Evolutionary conservation across 1,284 basidiomycete species (phyloP), one percentile per base, ranked within the genome.

Genomic region (Laetiporus sulphureus): DNA sequence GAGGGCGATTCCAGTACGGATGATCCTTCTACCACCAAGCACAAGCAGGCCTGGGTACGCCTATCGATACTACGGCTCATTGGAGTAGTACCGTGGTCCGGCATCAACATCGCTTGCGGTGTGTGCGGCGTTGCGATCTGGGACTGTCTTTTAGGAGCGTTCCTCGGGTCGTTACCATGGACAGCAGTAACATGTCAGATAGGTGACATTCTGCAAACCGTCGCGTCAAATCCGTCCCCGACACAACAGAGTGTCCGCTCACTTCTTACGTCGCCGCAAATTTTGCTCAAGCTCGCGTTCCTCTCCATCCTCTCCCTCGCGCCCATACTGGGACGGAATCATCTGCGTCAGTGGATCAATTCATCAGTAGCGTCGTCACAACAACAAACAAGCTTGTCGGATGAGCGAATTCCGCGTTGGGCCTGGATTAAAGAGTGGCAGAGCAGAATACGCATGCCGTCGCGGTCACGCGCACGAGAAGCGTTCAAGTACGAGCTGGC

Each of bases 61-160:
- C 67, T 94, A 36, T 82, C 88, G 4, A 75, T 93, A 46, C 77
- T 95, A 52, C 79, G 91, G 33, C 79, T 93, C 40, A 77, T 93
- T 58, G 91, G 91, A 20, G 79, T 95, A 40, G 89, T 95, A 7
- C 91, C 91, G 4, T 95, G 91, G 91, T 90, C 87, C 40, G 91
- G 89, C 41, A 91, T 95, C 69, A 95, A 95, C 59, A 86, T 95
- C 45, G 91, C 91, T 23, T 92, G 86, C 60, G 91, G 91, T 36
- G 88, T 93, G 13, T 89, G 88, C 53, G 83, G 86, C 24, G 89
- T 95, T 19, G 67, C 78, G 5, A 57, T 87, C 36, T 58, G 66
- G 42, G 83, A 91, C 56, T 92, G 89, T 62, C 72, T 83, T 54
- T 67, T 90, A 20, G 87, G 86, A 31, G 72, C 80, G 45, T 92